These are phyloP conservation scores for Amaranthus tricolor DNA, from an alignment of 179 eudicot genomes.

Conservation along the genomic window DNA sequence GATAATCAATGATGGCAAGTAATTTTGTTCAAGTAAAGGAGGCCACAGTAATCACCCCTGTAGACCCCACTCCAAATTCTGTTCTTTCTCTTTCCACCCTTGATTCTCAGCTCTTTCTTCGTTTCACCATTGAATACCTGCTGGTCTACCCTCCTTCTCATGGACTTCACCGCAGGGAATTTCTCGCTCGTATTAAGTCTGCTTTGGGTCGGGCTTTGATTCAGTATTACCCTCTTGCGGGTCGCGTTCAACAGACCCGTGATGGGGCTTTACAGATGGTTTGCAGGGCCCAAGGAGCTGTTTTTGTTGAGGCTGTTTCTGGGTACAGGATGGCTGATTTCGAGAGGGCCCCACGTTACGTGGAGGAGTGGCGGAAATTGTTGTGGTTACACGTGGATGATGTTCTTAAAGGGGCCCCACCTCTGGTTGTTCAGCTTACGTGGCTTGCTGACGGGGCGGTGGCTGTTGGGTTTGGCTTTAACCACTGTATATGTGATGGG, in stretches of 20 bases:
- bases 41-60: conserved; percentile 49
- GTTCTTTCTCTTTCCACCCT: conserved; percentile 62
- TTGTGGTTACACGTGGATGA: conserved; percentile 47
- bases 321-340: conserved; percentile 36
- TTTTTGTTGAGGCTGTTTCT: conserved; percentile 57
- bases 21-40: conserved; percentile 40
- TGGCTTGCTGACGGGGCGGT: conserved; percentile 71
- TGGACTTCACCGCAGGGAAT: conserved; percentile 22
- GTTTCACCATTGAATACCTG: conserved; percentile 71
- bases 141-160: conserved; percentile 38
- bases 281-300: conserved; percentile 60
- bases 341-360: conserved; percentile 49
- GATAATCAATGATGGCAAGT: conserved; percentile 3
- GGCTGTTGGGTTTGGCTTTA: conserved; percentile 55
- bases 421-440: conserved; percentile 67
- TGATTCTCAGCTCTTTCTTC: conserved; percentile 73
- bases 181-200: conserved; percentile 34
- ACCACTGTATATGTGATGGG: conserved; percentile 68
- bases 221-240: conserved; percentile 71
- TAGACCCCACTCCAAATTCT: conserved; percentile 45
- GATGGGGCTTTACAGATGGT: conserved; percentile 51
- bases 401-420: conserved; percentile 53
- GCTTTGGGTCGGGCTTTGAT: conserved; percentile 56
- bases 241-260: conserved; percentile 44
- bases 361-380: conserved; percentile 55